Evolutionary conservation across 2,329 filamentous ascomycete genomes (phyloP), one percentile per base, ranked within the genome.

Genomic region (Hawksworthiomyces lignivorus): DNA sequence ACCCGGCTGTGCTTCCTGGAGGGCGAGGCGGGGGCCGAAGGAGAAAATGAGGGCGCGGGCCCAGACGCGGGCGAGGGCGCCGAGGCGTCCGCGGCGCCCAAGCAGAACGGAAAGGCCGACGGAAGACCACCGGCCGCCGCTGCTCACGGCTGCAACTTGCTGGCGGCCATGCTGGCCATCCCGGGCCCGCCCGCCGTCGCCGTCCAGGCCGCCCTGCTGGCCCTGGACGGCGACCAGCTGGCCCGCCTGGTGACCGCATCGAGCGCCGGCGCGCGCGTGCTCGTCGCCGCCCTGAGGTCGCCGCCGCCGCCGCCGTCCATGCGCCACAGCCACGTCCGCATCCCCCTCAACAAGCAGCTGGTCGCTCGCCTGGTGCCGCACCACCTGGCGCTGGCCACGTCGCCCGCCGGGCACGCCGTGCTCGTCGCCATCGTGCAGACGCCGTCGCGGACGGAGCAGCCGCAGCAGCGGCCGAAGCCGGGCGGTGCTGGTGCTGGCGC

Each of bases 101-200:
- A 29, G 46, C 46, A 17, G 47, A 49, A 48, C 46, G 62, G n/a
- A 67, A 21, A 57, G 55, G 39, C 58, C 62, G 27, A 64, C 50
- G 52, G 76, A 64, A 58, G 41, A n/a, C n/a, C n/a, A n/a, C 62
- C 68, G 22, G 68, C 70, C 22, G 60, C 75, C 18, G 61, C 71
- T 26, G 70, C 69, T 4, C 89, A 98, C 64, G 87, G 84, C 46
- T 87, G 86, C 17, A 73, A 95, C 35, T 73, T 98, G 21, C 81
- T 85, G 8, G 82, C 92, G 48, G 68, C 84, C 4, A 83, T 98
- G 68, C 77, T 97, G 38, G 66, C 75, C 7, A 81, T 87, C 20
- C 76, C 84, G 0, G 87, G 87, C 1, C 62, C 73, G 1, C 68
- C 89, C 2, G 73, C 76, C 43, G 77, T 77, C 38, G 72, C 89